Evolutionary conservation across 2,329 filamentous ascomycete genomes (phyloP).

Genomic region (Pseudovirgaria hyperparasitica): DNA sequence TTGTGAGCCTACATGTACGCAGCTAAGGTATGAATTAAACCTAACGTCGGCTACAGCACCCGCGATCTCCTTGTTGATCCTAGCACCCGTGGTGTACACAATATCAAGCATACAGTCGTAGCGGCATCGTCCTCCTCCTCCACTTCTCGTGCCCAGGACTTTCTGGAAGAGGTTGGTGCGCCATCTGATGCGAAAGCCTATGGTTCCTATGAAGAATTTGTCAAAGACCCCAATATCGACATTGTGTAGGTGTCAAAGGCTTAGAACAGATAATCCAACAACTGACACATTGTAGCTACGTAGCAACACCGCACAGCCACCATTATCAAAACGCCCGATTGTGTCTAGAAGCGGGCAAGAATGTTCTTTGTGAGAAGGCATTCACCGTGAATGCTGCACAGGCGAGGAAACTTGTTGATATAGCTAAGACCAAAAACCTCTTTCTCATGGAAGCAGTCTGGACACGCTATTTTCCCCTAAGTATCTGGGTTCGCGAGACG

Average conservation of each 20-base stretch:
- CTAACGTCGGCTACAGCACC: constrained; percentile 39
- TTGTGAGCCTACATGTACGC: constrained; percentile 18
- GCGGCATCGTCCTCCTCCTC: constrained; percentile 66
- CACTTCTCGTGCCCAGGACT: constrained; percentile 49
- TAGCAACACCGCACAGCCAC: constrained; percentile 77
- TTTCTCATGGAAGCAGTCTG: constrained; percentile 49
- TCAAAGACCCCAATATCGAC: constrained; percentile 60
- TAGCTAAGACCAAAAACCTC: constrained; percentile 50
- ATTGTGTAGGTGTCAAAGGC: too few species aligned
- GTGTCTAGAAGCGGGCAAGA: constrained; percentile 65
- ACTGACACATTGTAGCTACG: too few species aligned
- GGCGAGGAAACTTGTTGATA: constrained; percentile 55
- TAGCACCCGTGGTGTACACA: constrained; percentile 48
- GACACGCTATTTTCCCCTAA: constrained; percentile 77
- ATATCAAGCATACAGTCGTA: constrained; percentile 59
- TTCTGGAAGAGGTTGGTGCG: constrained; percentile 54
- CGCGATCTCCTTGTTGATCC: constrained; percentile 65
- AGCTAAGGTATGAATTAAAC: constrained; percentile 27
- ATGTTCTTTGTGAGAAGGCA: constrained; percentile 77
- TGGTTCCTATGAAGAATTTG: constrained; percentile 65
- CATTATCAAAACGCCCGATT: constrained; percentile 79
- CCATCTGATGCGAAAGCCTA: constrained; percentile 55
- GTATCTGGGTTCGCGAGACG: constrained; percentile 55
- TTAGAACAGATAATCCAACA: too few species aligned
- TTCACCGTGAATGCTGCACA: constrained; percentile 71